Base-by-base conservation (phyloP, 2,329 filamentous ascomycete genomes). In the Neospermospora avenae region DNA sequence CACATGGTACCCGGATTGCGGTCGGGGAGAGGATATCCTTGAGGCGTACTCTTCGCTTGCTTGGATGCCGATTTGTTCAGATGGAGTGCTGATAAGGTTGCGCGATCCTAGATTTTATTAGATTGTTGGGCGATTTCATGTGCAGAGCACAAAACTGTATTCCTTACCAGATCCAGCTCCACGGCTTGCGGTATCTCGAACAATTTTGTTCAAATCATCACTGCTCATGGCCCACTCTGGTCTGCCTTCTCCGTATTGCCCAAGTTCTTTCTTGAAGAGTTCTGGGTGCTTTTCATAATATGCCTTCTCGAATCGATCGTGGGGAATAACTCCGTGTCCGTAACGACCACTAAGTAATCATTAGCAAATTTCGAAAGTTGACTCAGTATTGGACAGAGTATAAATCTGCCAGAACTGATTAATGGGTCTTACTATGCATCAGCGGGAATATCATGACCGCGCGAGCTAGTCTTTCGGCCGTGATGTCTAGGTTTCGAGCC, bases 261-360 rank as follows among this genome's bases (percentile, higher is more conserved):
- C 67, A 59, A 68, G 83, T 71, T 93, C 90, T 74, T 93, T 91
- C 72, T 88, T 85, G 58, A 84, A 81, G 31, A 88, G 80, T 66
- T 97, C 90, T 0, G 93, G 93, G 70, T 96, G 92, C 76, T 95
- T 97, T 69, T 91, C 85, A 71, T 95, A 96, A 83, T 96, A 97
- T 25, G 90, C 89, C 77, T 90, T 90, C 70, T 96, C 91, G 42
- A 98, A 90, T 72, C 88, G 91, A 76, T 96, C 90, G 59, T 85
- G 84, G 3, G 88, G 81, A 18, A 84, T 81, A 25, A 90, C 80
- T 56, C 91, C 92, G 71, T 97, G 93, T 46, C 93, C 91, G 70
- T 96, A 93, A 58, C 96, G 84, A 63, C 93, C 65, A 58, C 65
- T 67, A 53, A 60, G 31, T 41, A 35, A 18, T 18, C n/a, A 46